Base-by-base conservation (phyloP, 1,284 basidiomycete species). In the Inonotus hispidus region DNA sequence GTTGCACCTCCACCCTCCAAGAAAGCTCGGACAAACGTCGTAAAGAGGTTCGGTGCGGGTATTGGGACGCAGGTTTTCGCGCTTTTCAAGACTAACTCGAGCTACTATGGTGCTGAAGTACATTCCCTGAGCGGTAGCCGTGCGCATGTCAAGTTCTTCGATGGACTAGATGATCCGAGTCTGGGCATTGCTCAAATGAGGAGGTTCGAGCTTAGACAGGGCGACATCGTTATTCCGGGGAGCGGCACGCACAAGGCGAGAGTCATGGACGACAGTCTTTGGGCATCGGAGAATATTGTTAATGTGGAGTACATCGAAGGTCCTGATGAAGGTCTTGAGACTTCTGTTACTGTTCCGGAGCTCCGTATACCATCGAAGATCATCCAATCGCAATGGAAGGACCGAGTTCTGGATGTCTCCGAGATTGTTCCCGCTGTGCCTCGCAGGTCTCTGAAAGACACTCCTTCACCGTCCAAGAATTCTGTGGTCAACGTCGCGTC, bases 101-200 rank as follows among this genome's bases (percentile, higher is more conserved):
- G 80, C 63, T 91, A 80, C 70, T 90, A 87, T 67, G 69, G 84
- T 3, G 89, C 86, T 10, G 74, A 73, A 27, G 75, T 88, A 6
- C 66, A 82, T 61, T 73, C 77, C 13, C 57, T 66, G 16, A 67
- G 66, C 14, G 62, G 61, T 10, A 70, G 69, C 10, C 69, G 64
- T 25, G 86, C 81, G 67, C 59, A 66, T 16, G 69, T 91, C 64
- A 73, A 75, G 29, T 91, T 89, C 68, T 59, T 60, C 65, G 89
- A 90, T 67, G 72, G 68, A 2, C 77, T 76, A 1, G 69, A 75
- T 21, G 77, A 73, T 43, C 29, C 39, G 11, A 68, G 68, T 1
- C 76, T 87, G 13, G 77, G 75, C 32, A 65, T 85, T 38, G 75
- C 79, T 32, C 77, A 83, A 47, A 76, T 91, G 70, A 84, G 88